Evolutionary conservation across 371 early-diverging fungal genomes (phyloP).

Genomic region (Lichtheimia hyalospora): DNA sequence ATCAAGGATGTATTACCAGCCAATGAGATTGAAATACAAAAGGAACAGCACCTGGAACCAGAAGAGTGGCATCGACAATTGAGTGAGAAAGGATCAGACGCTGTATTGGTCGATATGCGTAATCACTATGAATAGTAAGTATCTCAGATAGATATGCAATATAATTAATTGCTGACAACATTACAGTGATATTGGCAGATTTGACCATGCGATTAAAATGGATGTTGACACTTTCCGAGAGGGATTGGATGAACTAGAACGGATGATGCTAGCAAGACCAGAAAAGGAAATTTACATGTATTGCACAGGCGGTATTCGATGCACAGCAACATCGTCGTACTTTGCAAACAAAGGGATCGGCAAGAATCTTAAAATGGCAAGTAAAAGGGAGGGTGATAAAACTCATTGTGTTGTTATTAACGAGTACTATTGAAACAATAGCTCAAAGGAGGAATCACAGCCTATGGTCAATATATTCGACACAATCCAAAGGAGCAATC

Average conservation of each 20-base stretch:
- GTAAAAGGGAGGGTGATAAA: slow-evolving; percentile 61
- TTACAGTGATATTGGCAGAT: slow-evolving; percentile 63
- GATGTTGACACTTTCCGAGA: slow-evolving; percentile 79
- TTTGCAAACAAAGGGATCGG: slow-evolving; percentile 64
- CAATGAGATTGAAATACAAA: slow-evolving; percentile 54
- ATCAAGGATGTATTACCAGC: slow-evolving; percentile 45
- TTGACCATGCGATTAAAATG: slow-evolving; percentile 64
- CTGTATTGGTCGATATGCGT: slow-evolving; percentile 73
- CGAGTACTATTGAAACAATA: slow-evolving; percentile 1
- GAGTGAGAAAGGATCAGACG: slow-evolving; percentile 20
- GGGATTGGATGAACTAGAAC: slow-evolving; percentile 40
- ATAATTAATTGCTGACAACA: neutral
- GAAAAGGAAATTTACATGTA: slow-evolving; percentile 77
- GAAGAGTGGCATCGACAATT: slow-evolving; percentile 68
- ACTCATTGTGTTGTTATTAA: too few relatives aligned
- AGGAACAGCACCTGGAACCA: slow-evolving; percentile 54
- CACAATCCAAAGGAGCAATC: slow-evolving; percentile 30
- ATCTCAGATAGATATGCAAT: neutral
- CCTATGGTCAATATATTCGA: slow-evolving; percentile 67
- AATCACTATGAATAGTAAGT: slow-evolving; percentile 75
- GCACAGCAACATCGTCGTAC: slow-evolving; percentile 74
- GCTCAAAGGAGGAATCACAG: slow-evolving; percentile 78
- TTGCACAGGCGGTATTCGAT: slow-evolving; percentile 84
- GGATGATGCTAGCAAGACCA: slow-evolving; percentile 19
- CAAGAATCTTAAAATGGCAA: slow-evolving; percentile 63